Percentiles rank a stretch among this genome's conserved stretches.
Evolutionary conservation across 2,329 filamentous ascomycete species (phyloP).

Genomic region (Hypoxylon rubiginosum): DNA sequence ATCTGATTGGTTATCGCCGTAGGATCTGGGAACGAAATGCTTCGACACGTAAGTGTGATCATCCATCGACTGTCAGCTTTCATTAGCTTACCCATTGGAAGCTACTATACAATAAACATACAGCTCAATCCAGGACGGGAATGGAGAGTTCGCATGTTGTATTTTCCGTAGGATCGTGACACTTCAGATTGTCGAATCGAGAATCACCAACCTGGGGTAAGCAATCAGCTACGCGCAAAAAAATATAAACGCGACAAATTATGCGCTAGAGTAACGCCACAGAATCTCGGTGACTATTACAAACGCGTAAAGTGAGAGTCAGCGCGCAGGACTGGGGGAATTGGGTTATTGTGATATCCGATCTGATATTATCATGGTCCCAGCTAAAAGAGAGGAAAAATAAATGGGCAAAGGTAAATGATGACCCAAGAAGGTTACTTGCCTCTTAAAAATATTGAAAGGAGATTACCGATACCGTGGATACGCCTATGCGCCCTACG

Average conservation of each 20-base stretch:
- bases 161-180: not conserved
- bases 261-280: not conserved
- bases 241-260: not conserved
- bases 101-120: not conserved
- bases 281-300: not conserved
- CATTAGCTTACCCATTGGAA: not conserved
- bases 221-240: not conserved
- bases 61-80: not conserved
- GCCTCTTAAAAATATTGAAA: not conserved
- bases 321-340: not conserved
- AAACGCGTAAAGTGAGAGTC: not conserved
- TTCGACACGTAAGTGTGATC: not conserved
- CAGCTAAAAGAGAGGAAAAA: not conserved
- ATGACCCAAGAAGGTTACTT: too few relatives aligned
- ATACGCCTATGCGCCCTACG: slow-evolving; percentile 14
- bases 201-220: too few relatives aligned
- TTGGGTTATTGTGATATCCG: not conserved
- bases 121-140: not conserved
- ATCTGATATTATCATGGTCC: not conserved
- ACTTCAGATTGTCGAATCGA: not conserved
- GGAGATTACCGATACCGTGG: slow-evolving; percentile 18
- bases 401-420: not conserved
- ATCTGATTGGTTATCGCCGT: slow-evolving; percentile 13
- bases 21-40: slow-evolving; percentile 9
- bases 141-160: not conserved